Base-by-base conservation (phyloP, 352 stramenopile genomes). In the Pythium pyrilobum region DNA sequence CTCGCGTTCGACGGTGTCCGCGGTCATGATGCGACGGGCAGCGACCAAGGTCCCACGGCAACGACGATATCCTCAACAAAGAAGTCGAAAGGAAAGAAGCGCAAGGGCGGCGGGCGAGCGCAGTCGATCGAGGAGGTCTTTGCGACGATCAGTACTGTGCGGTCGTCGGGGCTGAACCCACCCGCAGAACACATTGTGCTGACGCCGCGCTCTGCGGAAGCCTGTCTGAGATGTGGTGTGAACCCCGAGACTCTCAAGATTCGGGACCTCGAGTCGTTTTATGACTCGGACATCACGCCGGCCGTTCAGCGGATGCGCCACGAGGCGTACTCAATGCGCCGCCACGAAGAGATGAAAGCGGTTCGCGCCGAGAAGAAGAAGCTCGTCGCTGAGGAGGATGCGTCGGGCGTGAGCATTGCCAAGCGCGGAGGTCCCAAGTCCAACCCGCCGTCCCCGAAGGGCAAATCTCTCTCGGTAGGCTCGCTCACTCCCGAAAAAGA, bases 201-300 rank as follows among this genome's bases (percentile, higher is more conserved):
- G 32, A 96, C 89, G 2, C 90, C 90, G 7, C 75, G 87, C 3
- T 96, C 85, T 0, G 89, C 89, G 1, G 89, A 97, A 63, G 71
- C 81, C 32, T 96, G 90, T 66, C 62, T 97, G n/a, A 77, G 82
- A 9, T 91, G 87, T 53, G 90, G 90, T 18, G 79, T 97, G 15
- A 96, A 97, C 64, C 87, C 90, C 2, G 89, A 97, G 64, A 94
- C 92, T 7, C 72, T 97, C 48, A 89, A 92, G 52, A 88, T 97
- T 24, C 84, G 90, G 11, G 85, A 97, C 56, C 71, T 97, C 23
- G 90, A 97, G 49, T 96, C 81, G 16, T 97, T 97, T 53, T 93
- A 89, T 58, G 85, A 96, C 51, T 46, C 74, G 0, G 82, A 87
- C 8, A 71, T 92, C 25, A 81, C 87, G 9, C 68, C 86, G 1